Evolutionary conservation across 179 eudicot species (phyloP), one percentile per base, ranked within the genome.

Genomic region (Beta corolliflora): DNA sequence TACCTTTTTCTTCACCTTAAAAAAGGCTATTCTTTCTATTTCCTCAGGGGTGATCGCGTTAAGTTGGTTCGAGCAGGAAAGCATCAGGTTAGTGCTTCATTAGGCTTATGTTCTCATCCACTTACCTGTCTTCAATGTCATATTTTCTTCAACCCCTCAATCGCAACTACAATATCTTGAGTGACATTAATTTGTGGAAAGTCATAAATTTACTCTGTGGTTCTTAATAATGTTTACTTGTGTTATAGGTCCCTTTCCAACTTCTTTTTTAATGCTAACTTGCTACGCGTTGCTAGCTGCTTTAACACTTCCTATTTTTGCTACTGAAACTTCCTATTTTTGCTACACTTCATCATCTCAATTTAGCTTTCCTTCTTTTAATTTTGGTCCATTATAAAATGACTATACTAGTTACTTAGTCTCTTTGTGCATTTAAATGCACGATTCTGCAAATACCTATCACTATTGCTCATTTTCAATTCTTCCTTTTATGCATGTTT

Each of bases 41-140:
- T 85, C 89, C 84, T 69, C 95, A 95, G 99, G 82, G 93, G 95
- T 46, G 99, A 95, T 82, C 89, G 87, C 53, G 92, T 95, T 80
- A 93, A 94, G 78, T 85, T 91, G 86, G 94, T 95, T 29, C 88
- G 93, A 65, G 99, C 99, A 23, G 99, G 99, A 80, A 92, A 88
- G 76, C 99, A 95, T 87, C 98, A 94, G 97, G 98, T 95, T 70
- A 83, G 87, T 31, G 19, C 61, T 53, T 60, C 48, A 29, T 65
- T 18, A 12, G 23, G 23, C 59, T 58, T 58, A 55, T 13, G 3
- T 7, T 46, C n/a, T 25, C n/a, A 3, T 5, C 52, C 14, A 3
- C 21, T 73, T 12, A 1, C 23, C 41, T n/a, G 55, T 18, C 25
- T 15, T 25, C 56, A 11, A 0, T 77, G 18, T 31, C 9, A 45